These are phyloP conservation scores for Boletus subcaerulescens DNA, from an alignment of 768 basidiomycete species.

Conservation along the genomic window DNA sequence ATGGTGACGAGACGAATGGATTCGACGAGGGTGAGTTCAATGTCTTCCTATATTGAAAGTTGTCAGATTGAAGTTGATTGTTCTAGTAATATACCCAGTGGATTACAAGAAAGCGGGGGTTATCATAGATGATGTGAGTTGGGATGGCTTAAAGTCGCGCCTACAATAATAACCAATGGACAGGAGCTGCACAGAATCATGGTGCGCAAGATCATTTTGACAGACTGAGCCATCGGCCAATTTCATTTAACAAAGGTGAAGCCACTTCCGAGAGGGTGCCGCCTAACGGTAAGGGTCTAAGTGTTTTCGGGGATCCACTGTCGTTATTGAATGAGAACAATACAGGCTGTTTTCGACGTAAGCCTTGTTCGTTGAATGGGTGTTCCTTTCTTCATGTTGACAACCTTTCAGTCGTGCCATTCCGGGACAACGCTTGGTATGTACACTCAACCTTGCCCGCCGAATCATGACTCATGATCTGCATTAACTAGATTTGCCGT, in stretches of 20 bases:
- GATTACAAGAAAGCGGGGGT: slow-evolving; percentile 76
- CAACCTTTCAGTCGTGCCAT: slow-evolving; percentile 40
- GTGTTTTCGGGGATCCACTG: neutral
- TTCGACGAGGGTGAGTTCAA: slow-evolving; percentile 65
- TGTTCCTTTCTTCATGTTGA: neutral
- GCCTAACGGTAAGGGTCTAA: slow-evolving; percentile 48
- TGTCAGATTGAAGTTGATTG: neutral
- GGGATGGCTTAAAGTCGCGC: neutral
- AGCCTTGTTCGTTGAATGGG: slow-evolving; percentile 15
- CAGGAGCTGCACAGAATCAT: slow-evolving; percentile 36
- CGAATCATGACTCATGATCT: neutral
- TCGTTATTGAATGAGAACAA: neutral
- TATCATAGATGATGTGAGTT: slow-evolving; percentile 73
- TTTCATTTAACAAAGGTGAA: slow-evolving; percentile 34
- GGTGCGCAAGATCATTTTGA: neutral
- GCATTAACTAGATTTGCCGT: slow-evolving; percentile 23
- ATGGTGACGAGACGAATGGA: slow-evolving; percentile 80
- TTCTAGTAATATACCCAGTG: slow-evolving; percentile 78
- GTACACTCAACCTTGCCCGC: neutral
- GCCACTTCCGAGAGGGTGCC: slow-evolving; percentile 62
- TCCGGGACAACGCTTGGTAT: slow-evolving; percentile 47
- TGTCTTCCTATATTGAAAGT: neutral
- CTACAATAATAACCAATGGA: neutral
- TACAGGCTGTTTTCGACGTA: slow-evolving; percentile 48
- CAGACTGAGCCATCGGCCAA: neutral